Evolutionary conservation across 169 alveolate species (phyloP), one percentile per base, ranked within the genome.

Genomic region (Plasmodium adleri): DNA sequence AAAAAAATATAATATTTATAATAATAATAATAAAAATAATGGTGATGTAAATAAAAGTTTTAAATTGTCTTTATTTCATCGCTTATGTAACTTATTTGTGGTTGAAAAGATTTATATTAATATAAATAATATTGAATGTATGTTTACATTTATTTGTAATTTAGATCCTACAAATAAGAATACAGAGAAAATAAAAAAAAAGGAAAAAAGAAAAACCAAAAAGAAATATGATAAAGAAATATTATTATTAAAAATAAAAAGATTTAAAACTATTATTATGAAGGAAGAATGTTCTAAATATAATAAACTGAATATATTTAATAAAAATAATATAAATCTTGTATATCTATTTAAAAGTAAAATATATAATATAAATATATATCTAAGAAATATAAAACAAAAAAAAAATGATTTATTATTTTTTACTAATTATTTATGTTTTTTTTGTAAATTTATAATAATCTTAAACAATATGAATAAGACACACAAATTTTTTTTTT

Each of bases 371-470:
- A 13, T 66, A 0, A 66, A 66, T 28, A 22, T 66, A 28, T 66
- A 66, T 66, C 13, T 66, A 66, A 66, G 15, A 32, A 26, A 54
- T 15, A 28, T 24, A 39, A 66, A 12, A 39, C 28, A 66, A 5
- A 32, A 66, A 66, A n/a, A 66, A 0, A 66, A 66, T 24, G 13
- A 28, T 66, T 54, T 66, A 28, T 28, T 66, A 17, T 26, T 66
- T 32, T 54, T 12, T 20, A 12, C 56, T 1, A 24, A 32, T n/a
- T 66, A 28, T 39, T 3, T 66, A 26, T 9, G 17, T n/a, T 28
- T 62, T 62, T 0, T 20, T 6, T 12, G 7, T 62, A 26, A 24
- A 13, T 22, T 62, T 22, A 62, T 2, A 24, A 22, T 20, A 22
- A 62, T 15, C 20, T 54, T 54, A 3, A n/a, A 13, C 20, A 0